These are phyloP conservation scores for Ogataea sp. DNA, from an alignment of 805 yeast genomes.

Conservation along the genomic window DNA sequence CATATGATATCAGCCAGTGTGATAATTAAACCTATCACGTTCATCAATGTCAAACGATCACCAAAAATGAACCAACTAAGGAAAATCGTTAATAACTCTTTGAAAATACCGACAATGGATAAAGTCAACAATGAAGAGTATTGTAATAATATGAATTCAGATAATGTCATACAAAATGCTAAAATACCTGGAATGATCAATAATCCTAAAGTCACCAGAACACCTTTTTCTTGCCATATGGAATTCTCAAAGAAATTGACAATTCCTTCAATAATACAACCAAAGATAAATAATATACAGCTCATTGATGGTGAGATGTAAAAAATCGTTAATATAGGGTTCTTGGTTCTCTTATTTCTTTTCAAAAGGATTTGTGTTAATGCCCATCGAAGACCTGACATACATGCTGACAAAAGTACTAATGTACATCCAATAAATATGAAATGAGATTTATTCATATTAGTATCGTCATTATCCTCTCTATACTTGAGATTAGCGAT, in stretches of 20 bases:
- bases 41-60: constrained; percentile 60
- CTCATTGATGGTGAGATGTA: constrained; percentile 85
- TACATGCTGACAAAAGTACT: constrained; percentile 69
- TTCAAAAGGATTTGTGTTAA: constrained; percentile 77
- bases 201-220: constrained; percentile 43
- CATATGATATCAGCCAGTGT: constrained; percentile 75
- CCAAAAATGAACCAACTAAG: constrained; percentile 64
- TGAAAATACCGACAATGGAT: constrained; percentile 87
- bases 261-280: constrained; percentile 65
- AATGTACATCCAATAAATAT: constrained; percentile 54
- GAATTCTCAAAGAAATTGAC: constrained; percentile 38
- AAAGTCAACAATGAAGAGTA: constrained; percentile 80
- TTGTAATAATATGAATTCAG: constrained; percentile 77
- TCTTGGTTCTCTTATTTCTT: constrained; percentile 46
- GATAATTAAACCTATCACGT: constrained; percentile 63
- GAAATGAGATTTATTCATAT: constrained; percentile 12
- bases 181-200: constrained; percentile 75
- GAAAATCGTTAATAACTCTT: constrained; percentile 78
- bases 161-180: constrained; percentile 84
- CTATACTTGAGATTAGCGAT: not conserved
- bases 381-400: constrained; percentile 94
- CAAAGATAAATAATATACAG: constrained; percentile 48
- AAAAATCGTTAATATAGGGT: constrained; percentile 79
- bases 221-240: constrained; percentile 61
- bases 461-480: not conserved